Evolutionary conservation across 148 eudicot genomes (phyloP).

Genomic region (Tetragonia tetragonoides): DNA sequence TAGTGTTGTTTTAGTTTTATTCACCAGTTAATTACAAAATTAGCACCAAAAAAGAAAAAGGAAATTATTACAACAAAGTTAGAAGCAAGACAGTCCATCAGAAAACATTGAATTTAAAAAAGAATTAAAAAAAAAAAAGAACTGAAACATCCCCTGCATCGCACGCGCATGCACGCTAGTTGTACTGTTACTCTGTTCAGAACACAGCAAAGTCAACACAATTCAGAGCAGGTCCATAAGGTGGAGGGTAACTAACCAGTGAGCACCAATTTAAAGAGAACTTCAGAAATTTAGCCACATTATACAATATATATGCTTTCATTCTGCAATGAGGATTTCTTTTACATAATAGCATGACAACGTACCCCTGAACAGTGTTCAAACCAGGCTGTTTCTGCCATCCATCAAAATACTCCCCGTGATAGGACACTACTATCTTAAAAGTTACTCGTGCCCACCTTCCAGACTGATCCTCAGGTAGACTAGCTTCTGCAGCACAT

Average conservation of each 20-base stretch:
- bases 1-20: no score
- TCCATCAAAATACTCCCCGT: slow-evolving; percentile 85
- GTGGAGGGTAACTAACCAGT: neutral
- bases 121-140: no score
- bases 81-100: no score
- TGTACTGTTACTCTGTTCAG: neutral
- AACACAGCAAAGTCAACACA: neutral
- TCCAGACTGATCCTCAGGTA: slow-evolving; percentile 48
- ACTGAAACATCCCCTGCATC: no score
- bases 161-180: no score
- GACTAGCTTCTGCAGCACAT: slow-evolving; percentile 32
- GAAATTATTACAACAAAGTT: no score
- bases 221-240: neutral
- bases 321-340: neutral
- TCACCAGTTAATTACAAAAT: no score
- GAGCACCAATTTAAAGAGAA: neutral
- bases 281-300: neutral
- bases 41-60: no score
- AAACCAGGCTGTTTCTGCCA: slow-evolving; percentile 98
- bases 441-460: slow-evolving; percentile 84
- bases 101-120: no score
- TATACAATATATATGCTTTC: neutral
- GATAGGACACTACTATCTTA: slow-evolving; percentile 79
- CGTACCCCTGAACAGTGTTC: slow-evolving; percentile 85
- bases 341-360: slow-evolving; percentile 6